These are phyloP conservation scores for Strobilomyces confusus DNA, from an alignment of 768 basidiomycete species.

Conservation along the genomic window DNA sequence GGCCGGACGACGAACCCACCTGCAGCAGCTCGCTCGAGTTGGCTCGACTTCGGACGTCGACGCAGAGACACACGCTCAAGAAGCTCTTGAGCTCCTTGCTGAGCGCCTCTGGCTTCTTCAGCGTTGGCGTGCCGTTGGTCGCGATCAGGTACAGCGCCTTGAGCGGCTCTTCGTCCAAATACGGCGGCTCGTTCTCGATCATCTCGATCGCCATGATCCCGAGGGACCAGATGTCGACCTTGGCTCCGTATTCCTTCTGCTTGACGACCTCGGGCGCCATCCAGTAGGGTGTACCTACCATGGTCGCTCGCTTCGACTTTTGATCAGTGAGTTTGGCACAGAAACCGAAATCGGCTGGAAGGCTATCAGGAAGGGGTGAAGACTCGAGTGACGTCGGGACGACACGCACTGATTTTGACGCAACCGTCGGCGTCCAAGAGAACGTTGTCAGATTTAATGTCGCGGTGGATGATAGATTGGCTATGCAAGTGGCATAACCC, in stretches of 20 bases:
- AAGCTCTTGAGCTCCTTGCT: slow-evolving; percentile 94
- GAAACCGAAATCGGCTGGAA: slow-evolving; percentile 90
- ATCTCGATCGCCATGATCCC: slow-evolving; percentile 99
- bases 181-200: slow-evolving; percentile 97
- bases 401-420: slow-evolving; percentile 93
- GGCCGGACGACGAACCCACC: slow-evolving; percentile 43
- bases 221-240: slow-evolving; percentile 95
- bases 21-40: slow-evolving; percentile 83
- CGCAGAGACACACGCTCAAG: slow-evolving; percentile 95
- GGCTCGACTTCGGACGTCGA: slow-evolving; percentile 91
- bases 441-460: slow-evolving; percentile 97
- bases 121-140: slow-evolving; percentile 95
- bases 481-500: slow-evolving; percentile 90
- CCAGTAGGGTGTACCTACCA: slow-evolving; percentile 98
- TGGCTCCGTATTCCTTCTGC: slow-evolving; percentile 94
- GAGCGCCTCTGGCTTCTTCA: slow-evolving; percentile 92
- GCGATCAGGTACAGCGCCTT: slow-evolving; percentile 95
- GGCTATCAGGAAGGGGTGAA: slow-evolving; percentile 3
- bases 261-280: slow-evolving; percentile 99
- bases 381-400: not conserved
- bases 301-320: slow-evolving; percentile 96
- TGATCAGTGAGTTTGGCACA: slow-evolving; percentile 95
- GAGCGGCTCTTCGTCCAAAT: slow-evolving; percentile 91
- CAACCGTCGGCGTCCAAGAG: slow-evolving; percentile 87
- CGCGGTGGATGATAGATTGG: slow-evolving; percentile 93